A percentile compares a stretch with the other conserved stretches of the same genome.
Conservation (phyloP, 169 alveolate species). For the Amoebophrya sp. region DNA sequence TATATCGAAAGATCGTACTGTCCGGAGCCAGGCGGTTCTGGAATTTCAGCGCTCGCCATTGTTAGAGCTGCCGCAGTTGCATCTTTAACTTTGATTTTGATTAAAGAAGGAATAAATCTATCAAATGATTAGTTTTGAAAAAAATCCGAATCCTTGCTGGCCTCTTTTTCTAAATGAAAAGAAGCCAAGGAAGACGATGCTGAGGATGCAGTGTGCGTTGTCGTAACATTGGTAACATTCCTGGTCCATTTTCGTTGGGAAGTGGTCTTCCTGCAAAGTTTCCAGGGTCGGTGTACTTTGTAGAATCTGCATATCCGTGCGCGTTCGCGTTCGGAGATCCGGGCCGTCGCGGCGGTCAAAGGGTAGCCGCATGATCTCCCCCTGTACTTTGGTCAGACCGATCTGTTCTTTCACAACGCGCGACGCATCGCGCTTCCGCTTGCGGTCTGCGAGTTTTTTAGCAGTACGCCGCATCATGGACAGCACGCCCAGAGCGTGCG, state of each 20-base stretch:
- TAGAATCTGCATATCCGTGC: neutral
- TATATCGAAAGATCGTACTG: neutral
- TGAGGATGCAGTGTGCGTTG: too few relatives aligned
- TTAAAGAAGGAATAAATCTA: too few relatives aligned
- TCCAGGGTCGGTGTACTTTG: neutral
- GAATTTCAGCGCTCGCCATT: neutral
- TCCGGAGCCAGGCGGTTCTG: slow-evolving; percentile 18
- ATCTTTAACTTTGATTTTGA: too few relatives aligned
- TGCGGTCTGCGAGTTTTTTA: neutral
- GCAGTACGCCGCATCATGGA: slow-evolving; percentile 9
- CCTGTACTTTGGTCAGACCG: neutral
- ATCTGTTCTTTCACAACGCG: neutral
- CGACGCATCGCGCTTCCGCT: neutral
- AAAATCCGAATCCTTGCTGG: too few relatives aligned
- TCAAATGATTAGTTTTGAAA: too few relatives aligned
- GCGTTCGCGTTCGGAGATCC: neutral
- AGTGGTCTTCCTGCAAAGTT: neutral
- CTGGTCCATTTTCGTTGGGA: neutral
- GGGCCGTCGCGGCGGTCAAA: slow-evolving; percentile 19
- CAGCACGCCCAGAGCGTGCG: neutral
- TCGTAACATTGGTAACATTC: neutral
- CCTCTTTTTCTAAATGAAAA: too few relatives aligned
- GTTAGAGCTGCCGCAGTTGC: too few relatives aligned
- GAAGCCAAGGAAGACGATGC: too few relatives aligned
- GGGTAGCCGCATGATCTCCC: slow-evolving; percentile 18